Conservation (phyloP, 192 early-diverging fungal genomes). For the Podila horticola region DNA sequence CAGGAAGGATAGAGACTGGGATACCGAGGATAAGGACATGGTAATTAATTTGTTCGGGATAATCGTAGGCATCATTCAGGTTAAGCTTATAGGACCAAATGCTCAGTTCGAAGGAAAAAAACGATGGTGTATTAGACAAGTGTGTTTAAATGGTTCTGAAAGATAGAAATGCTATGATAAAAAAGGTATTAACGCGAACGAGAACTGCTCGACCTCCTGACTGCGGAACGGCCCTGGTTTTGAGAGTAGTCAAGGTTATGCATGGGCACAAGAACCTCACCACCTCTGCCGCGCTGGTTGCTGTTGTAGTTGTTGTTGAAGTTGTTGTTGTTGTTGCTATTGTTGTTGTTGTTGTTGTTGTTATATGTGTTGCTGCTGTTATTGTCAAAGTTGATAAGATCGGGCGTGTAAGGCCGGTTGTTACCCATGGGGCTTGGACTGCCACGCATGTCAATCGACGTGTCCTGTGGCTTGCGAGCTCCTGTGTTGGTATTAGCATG, state of each 20-base stretch:
- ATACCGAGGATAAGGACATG: too few relatives aligned
- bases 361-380: not conserved
- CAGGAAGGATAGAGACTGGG: too few relatives aligned
- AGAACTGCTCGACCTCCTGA: conserved; percentile 15
- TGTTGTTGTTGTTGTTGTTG: not conserved
- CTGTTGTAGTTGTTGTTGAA: conserved; percentile 2
- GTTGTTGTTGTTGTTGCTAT: conserved; percentile 1
- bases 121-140: not conserved
- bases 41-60: too few relatives aligned
- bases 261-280: conserved; percentile 51
- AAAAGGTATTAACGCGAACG: conserved; percentile 8
- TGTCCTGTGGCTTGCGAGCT: not conserved
- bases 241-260: conserved; percentile 24
- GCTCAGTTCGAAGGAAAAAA: not conserved
- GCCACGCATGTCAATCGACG: conserved; percentile 30
- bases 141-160: too few relatives aligned
- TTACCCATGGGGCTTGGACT: not conserved
- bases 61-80: too few relatives aligned
- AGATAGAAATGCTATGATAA: too few relatives aligned
- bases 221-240: not conserved
- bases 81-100: too few relatives aligned
- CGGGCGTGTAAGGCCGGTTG: not conserved
- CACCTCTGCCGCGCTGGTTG: conserved; percentile 26
- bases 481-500: not conserved
- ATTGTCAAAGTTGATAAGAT: conserved; percentile 30